A percentile compares a stretch with the other conserved stretches of the same genome.
These are phyloP conservation scores for Acidomyces sp. DNA, from an alignment of 495 filamentous ascomycete species.

Conservation along the genomic window DNA sequence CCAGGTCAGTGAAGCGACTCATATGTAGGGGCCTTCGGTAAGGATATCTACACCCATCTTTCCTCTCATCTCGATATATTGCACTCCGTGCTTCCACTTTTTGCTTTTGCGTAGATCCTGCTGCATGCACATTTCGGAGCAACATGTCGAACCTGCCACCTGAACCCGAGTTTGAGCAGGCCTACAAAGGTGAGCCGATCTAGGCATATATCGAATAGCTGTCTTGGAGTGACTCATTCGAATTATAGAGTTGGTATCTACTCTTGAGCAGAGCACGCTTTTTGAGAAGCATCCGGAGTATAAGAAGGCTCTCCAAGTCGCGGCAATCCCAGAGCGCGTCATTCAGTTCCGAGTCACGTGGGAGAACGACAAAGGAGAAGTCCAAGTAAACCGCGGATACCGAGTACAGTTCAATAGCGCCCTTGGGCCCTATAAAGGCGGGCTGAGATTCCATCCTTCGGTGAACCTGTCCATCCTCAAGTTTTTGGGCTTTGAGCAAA, in stretches of 20 bases:
- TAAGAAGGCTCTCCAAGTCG: slow-evolving; percentile 75
- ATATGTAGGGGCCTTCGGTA: too few species aligned
- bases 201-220: not conserved
- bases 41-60: too few species aligned
- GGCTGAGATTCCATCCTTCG: slow-evolving; percentile 85
- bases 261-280: slow-evolving; percentile 83
- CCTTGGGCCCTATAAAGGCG: slow-evolving; percentile 95
- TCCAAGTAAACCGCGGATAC: slow-evolving; percentile 92
- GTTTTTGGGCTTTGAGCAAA: slow-evolving; percentile 98
- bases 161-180: slow-evolving; percentile 98
- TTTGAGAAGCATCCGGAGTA: slow-evolving; percentile 92
- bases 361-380: slow-evolving; percentile 76
- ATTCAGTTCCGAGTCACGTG: slow-evolving; percentile 93
- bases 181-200: slow-evolving; percentile 65
- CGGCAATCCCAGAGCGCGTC: slow-evolving; percentile 84
- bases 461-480: slow-evolving; percentile 97
- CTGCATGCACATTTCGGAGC: too few species aligned
- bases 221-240: slow-evolving; percentile 1
- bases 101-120: too few species aligned
- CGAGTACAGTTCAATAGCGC: slow-evolving; percentile 99
- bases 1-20: too few species aligned
- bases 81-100: too few species aligned
- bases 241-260: slow-evolving; percentile 70
- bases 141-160: slow-evolving; percentile 69
- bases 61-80: too few species aligned